These are phyloP conservation scores for Macrolepiota fuliginosa DNA, from an alignment of 768 basidiomycete genomes.

Conservation along the genomic window DNA sequence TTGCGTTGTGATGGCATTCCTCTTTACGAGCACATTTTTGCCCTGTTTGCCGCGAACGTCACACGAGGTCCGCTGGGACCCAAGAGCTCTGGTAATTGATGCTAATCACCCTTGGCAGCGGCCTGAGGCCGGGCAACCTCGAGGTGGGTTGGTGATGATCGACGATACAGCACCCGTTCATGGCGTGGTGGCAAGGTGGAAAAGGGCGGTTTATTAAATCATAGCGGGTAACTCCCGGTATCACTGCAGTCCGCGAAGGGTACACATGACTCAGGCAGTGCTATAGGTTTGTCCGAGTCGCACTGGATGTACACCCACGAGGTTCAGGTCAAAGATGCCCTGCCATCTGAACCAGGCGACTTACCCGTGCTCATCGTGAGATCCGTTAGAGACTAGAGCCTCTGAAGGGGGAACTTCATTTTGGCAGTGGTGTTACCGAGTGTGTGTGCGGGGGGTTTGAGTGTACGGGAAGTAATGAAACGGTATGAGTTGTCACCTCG, in stretches of 20 bases:
- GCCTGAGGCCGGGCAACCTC: background rate
- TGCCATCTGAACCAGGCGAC: background rate
- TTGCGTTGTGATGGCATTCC: background rate
- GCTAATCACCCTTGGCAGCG: background rate
- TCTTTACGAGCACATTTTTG: background rate
- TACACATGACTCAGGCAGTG: slow-evolving; percentile 9
- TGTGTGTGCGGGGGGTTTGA: background rate
- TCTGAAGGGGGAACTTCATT: background rate
- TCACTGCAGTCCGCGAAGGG: background rate
- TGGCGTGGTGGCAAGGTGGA: background rate
- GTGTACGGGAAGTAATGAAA: background rate
- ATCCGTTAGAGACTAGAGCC: background rate
- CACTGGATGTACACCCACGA: background rate
- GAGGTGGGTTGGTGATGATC: background rate
- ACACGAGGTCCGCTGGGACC: background rate
- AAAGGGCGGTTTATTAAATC: background rate
- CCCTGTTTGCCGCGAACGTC: background rate
- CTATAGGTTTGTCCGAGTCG: background rate
- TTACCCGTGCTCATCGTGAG: slow-evolving; percentile 6
- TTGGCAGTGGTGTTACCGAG: background rate
- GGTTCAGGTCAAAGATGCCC: background rate
- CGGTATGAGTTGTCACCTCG: background rate
- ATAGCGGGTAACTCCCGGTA: background rate
- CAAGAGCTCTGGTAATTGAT: background rate
- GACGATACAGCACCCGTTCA: background rate